These are phyloP conservation scores for Scutellaria minor DNA, from an alignment of 257 asterid species.

Conservation along the genomic window DNA sequence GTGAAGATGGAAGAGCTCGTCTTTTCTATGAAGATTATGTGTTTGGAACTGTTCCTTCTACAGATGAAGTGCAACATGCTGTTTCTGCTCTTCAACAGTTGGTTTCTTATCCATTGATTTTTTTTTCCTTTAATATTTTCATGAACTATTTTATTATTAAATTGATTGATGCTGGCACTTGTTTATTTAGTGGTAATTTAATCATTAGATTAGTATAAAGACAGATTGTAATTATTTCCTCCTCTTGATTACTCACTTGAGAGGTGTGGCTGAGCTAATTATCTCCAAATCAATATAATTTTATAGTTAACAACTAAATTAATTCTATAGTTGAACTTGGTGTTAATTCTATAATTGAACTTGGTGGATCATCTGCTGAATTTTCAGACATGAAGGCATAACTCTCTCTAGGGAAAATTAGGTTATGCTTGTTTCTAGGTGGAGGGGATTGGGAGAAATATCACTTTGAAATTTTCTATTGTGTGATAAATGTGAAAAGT, in stretches of 20 bases:
- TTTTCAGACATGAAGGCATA: not conserved
- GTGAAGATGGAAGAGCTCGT: slow-evolving; percentile 38
- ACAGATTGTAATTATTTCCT: not conserved
- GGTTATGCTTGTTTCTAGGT: not conserved
- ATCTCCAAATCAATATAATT: not conserved
- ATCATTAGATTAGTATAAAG: not conserved
- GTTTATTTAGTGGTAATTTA: no score
- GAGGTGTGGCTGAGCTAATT: not conserved
- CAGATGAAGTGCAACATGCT: slow-evolving; percentile 66
- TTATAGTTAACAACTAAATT: not conserved
- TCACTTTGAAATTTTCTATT: no score
- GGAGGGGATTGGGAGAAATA: not conserved
- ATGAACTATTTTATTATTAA: no score
- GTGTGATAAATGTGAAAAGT: no score
- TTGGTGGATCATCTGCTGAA: no score
- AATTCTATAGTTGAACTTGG: no score
- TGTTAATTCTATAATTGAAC: no score
- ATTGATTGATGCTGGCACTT: no score
- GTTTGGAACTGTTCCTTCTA: slow-evolving; percentile 65
- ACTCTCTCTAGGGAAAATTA: not conserved
- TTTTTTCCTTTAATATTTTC: not conserved
- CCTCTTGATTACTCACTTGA: not conserved
- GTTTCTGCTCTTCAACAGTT: slow-evolving; percentile 74
- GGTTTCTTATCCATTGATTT: not conserved
- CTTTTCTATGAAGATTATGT: slow-evolving; percentile 49